phyloP scores from a whole-genome alignment of 2,329 filamentous ascomycete genomes.

The Aspergillus viridinutans region DNA sequence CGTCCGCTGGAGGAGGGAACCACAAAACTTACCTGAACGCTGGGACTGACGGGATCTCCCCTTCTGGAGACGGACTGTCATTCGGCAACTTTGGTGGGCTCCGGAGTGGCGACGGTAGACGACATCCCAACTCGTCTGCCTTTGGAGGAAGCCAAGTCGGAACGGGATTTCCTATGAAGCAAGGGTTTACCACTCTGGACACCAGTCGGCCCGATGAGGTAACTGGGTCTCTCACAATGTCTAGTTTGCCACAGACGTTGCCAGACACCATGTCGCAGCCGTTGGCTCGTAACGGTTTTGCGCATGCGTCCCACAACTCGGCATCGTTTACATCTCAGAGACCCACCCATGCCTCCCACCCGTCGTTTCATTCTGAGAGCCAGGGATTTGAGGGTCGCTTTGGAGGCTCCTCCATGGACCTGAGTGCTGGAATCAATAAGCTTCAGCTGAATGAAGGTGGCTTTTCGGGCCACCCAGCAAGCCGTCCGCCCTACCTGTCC shows the following conservation, averaged over 20 bases:
- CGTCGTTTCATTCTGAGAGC: slow-evolving; percentile 38
- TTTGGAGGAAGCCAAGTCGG: slow-evolving; percentile 29
- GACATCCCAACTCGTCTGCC: slow-evolving; percentile 28
- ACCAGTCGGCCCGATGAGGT: slow-evolving; percentile 27
- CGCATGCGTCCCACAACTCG: slow-evolving; percentile 35
- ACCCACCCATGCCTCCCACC: slow-evolving; percentile 34
- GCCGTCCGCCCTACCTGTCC: slow-evolving; percentile 27
- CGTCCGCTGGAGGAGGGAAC: slow-evolving; percentile 13
- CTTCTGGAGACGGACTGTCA: slow-evolving; percentile 29
- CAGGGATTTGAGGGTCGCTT: slow-evolving; percentile 31
- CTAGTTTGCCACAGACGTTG: slow-evolving; percentile 25
- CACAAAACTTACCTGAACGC: slow-evolving; percentile 34
- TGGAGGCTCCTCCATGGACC: slow-evolving; percentile 24
- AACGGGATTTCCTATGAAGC: slow-evolving; percentile 28
- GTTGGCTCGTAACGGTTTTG: slow-evolving; percentile 22
- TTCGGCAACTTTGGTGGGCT: slow-evolving; percentile 29
- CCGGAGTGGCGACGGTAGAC: slow-evolving; percentile 31
- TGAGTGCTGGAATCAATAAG: slow-evolving; percentile 29
- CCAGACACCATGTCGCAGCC: slow-evolving; percentile 26
- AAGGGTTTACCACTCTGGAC: slow-evolving; percentile 28
- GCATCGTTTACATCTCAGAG: slow-evolving; percentile 30
- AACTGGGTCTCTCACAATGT: slow-evolving; percentile 24
- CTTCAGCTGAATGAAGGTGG: slow-evolving; percentile 33
- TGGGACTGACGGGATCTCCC: slow-evolving; percentile 30
- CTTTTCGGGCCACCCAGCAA: slow-evolving; percentile 30